Base-by-base conservation (phyloP, 1,284 basidiomycete species). In the Ustilago cynodontis region DNA sequence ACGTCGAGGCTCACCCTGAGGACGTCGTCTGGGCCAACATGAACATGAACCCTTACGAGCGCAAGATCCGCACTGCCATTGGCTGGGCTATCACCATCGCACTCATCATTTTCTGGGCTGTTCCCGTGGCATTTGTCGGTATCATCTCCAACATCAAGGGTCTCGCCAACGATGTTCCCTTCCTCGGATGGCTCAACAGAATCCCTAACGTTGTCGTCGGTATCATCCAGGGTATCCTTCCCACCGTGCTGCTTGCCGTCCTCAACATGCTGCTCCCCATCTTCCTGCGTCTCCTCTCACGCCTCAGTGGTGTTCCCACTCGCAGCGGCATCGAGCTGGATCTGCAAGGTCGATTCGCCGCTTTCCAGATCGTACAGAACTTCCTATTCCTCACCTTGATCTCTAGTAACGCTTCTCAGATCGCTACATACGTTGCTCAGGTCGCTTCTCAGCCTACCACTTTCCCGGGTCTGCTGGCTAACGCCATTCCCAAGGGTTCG, bases 1-100 rank as follows among this genome's bases (percentile, higher is more conserved):
- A 82, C 65, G 62, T 72, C 59, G 75, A 75, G 43, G 78, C 79
- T 24, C 79, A 83, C 69, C 84, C 84, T 13, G 65, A 79, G 39
- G 95, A 98, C 86, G 91, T 99, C 49, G 91, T 97, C 70, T 98
- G 95, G 95, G 87, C 89, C 28, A 98, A 96, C 86, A 88, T 96
- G 24, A 85, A 90, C 59, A 87, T 98, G 87, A 95, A 95, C 84
- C 93, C 94, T 0, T 98, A 96, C 83, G 94, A 97, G 86, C 90
- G 90, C 73, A 89, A 91, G 84, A 84, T 94, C 39, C 87, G 89
- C 26, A 87, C 85, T 24, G 77, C 86, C 49, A 81, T 88, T 56
- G 88, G 88, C 10, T 89, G 88, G 89, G 85, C 86, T 1, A 82
- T 88, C 22, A 90, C 89, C 16, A 85, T 90, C 26, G 91, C 88